Evolutionary conservation across 305 asterid genomes (phyloP).

Genomic region (Solanum hybrid): DNA sequence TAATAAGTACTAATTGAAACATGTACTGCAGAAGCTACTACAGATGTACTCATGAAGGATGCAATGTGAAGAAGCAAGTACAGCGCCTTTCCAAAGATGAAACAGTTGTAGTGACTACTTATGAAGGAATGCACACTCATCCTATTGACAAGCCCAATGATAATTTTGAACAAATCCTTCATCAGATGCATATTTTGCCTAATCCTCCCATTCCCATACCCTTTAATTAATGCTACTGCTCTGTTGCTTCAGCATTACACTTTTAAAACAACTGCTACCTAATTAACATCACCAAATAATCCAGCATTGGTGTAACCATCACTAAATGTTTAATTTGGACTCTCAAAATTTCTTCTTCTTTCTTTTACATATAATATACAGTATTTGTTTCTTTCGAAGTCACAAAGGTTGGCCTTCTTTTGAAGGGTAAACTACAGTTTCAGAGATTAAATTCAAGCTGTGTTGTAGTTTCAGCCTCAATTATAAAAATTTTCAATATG

Average conservation of each 20-base stretch:
- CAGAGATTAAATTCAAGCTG: neutral
- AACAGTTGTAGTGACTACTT: slow-evolving; percentile 74
- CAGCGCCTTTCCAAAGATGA: slow-evolving; percentile 67
- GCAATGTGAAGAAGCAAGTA: slow-evolving; percentile 78
- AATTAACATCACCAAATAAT: neutral
- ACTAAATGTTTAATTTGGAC: neutral
- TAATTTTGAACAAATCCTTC: slow-evolving; percentile 69
- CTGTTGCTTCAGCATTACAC: neutral
- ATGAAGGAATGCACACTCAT: slow-evolving; percentile 79
- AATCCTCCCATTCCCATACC: neutral
- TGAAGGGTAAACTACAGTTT: neutral
- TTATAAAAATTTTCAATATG: neutral
- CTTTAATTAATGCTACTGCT: neutral
- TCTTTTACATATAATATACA: neutral
- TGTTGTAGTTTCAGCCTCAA: neutral
- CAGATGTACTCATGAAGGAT: slow-evolving; percentile 64
- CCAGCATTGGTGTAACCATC: neutral
- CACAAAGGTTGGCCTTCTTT: neutral
- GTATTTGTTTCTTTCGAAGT: neutral
- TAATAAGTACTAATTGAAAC: neutral
- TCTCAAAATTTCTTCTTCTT: neutral
- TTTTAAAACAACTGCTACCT: neutral
- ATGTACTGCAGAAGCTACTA: slow-evolving; percentile 56
- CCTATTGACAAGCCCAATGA: slow-evolving; percentile 59
- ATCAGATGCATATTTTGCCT: slow-evolving; percentile 50